Base-by-base conservation (phyloP, 768 basidiomycete species). In the Suillus bovinus region DNA sequence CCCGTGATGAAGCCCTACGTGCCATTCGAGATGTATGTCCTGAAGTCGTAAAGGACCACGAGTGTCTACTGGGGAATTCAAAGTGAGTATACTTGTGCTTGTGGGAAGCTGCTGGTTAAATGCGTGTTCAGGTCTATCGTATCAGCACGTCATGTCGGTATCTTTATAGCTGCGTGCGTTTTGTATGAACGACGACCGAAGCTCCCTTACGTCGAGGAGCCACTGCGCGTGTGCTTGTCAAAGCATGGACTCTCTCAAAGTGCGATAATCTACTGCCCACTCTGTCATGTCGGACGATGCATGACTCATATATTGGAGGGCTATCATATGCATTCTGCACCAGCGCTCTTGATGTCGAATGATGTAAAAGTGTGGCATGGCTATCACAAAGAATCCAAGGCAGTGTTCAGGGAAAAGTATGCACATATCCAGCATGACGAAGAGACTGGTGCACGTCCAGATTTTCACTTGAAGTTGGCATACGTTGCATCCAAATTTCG, bases 401-500 rank as follows among this genome's bases (percentile, higher is more conserved):
- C 56, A 34, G 64, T 63, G n/a, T 74, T 71, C 62, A 42, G 56
- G 20, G 61, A 62, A 8, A 55, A 55, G 44, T 61, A 36, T 2
- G 57, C 64, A 29, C 33, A 59, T 1, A 62, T 73, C 42, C 58
- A 72, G 10, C 67, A 69, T 59, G 74, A 74, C 33, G 78, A 83
- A 74, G 69, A 68, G 63, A 67, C 41, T 20, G 85, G 84, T 14
- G 66, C 57, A 38, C 64, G 68, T 6, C 67, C 78, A 68, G 58
- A 77, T 73, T 52, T 67, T 62, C 61, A 65, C 46, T 64, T 74
- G 69, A 67, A 80, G 54, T 78, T 87, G 33, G 75, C 76, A 6
- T 69, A 82, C 49, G 73, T 81, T 24, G 85, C 89, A 11, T 70
- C 77, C 59, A 76, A 73, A 24, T 90, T 83, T 65, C 67, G 64